phyloP scores from a whole-genome alignment of 202 grass and related monocot genomes.

The Brachypodium distachyon region DNA sequence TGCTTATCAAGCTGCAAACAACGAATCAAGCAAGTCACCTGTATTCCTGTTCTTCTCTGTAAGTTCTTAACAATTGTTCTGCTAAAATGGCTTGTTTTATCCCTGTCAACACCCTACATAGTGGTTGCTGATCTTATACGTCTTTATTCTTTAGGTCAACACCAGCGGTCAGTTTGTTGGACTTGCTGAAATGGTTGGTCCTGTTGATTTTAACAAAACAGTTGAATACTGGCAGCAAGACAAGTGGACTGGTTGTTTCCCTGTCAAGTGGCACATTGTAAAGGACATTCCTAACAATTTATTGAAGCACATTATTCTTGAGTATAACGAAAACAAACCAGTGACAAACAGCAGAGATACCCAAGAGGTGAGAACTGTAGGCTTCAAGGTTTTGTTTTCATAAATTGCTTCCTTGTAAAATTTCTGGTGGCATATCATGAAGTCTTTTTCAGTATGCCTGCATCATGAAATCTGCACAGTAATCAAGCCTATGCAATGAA shows the following conservation, averaged over 20 bases:
- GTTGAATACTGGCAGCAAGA: slow-evolving; percentile 70
- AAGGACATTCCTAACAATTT: slow-evolving; percentile 66
- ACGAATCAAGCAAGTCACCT: slow-evolving; percentile 17
- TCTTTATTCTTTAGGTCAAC: slow-evolving; percentile 48
- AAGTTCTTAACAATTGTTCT: slow-evolving; percentile 25
- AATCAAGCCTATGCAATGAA: not conserved
- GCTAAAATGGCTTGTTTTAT: not conserved
- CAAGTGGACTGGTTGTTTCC: slow-evolving; percentile 76
- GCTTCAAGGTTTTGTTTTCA: not conserved
- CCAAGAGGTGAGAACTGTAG: slow-evolving; percentile 49
- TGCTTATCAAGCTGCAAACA: slow-evolving; percentile 42
- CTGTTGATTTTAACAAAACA: slow-evolving; percentile 63
- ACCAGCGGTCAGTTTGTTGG: slow-evolving; percentile 70
- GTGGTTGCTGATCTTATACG: slow-evolving; percentile 1
- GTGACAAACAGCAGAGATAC: slow-evolving; percentile 82
- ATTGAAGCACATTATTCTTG: slow-evolving; percentile 64
- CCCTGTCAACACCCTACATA: not conserved
- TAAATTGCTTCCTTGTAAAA: not conserved
- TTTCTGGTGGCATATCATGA: not conserved
- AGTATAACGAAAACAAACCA: slow-evolving; percentile 75
- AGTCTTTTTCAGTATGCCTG: not conserved
- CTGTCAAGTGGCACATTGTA: slow-evolving; percentile 76
- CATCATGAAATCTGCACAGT: not conserved
- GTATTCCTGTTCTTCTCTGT: slow-evolving; percentile 77
- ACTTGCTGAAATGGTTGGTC: slow-evolving; percentile 77